Percentiles rank a stretch among this genome's conserved stretches.
These are phyloP conservation scores for Euphorbia lathyris DNA, from an alignment of 345 rosid species.

Conservation along the genomic window DNA sequence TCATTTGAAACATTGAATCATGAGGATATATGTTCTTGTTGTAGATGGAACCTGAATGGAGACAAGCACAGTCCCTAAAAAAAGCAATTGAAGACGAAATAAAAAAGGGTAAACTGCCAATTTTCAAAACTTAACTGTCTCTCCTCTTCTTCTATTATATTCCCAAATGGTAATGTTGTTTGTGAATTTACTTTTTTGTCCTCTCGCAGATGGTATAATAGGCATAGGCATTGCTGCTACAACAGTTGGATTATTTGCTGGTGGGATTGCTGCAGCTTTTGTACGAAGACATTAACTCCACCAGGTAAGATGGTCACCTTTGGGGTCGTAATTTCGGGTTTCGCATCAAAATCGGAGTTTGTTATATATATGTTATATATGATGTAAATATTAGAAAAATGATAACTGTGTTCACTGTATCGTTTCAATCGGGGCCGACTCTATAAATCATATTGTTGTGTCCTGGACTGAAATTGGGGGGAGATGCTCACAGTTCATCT, in stretches of 20 bases:
- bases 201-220: slow-evolving; percentile 64
- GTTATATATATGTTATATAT: no score
- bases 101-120: slow-evolving; percentile 45
- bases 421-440: no score
- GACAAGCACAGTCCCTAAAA: slow-evolving; percentile 68
- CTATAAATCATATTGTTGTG: no score
- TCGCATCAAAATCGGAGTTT: no score
- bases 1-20: background rate
- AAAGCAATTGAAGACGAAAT: slow-evolving; percentile 63
- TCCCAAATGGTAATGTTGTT: background rate
- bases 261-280: slow-evolving; percentile 76
- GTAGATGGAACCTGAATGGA: slow-evolving; percentile 80
- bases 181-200: slow-evolving; percentile 1
- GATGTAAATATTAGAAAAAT: no score
- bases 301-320: no score
- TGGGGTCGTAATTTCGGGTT: no score
- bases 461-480: no score
- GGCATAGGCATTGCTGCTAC: slow-evolving; percentile 84
- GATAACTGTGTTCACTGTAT: no score
- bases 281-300: slow-evolving; percentile 54
- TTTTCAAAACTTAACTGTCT: background rate
- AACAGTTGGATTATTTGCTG: slow-evolving; percentile 72
- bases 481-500: no score
- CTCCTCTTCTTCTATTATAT: no score
- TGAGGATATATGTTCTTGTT: slow-evolving; percentile 12